Percentiles rank a stretch among this genome's conserved stretches.
These are phyloP conservation scores for Quercus agrifolia DNA, from an alignment of 306 rosid species.

Conservation along the genomic window DNA sequence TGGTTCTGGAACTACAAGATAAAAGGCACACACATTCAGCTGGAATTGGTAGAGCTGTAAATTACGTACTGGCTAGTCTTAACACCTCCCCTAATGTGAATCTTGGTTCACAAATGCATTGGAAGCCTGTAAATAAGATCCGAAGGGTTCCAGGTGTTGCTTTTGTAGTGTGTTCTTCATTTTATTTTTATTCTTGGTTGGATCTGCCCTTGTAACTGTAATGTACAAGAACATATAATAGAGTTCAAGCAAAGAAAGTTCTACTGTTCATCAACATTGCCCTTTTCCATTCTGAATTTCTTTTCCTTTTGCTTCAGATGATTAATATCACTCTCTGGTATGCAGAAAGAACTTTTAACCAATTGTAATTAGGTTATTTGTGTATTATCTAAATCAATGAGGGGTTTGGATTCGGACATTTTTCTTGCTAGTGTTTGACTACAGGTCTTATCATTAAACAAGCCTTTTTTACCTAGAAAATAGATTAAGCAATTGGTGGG, in stretches of 20 bases:
- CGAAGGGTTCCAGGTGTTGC: background rate
- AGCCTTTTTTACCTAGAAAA: background rate
- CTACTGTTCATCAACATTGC: conserved; percentile 9
- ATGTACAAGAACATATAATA: conserved; percentile 16
- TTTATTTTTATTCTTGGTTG: background rate
- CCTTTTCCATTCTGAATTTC: background rate
- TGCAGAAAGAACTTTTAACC: background rate
- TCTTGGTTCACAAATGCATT: conserved; percentile 63
- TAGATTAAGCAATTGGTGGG: background rate
- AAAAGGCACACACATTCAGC: conserved; percentile 57
- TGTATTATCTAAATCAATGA: background rate
- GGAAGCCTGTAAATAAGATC: conserved; percentile 18
- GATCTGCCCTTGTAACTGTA: conserved; percentile 25
- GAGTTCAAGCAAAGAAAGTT: conserved; percentile 22
- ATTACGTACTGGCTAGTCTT: conserved; percentile 2
- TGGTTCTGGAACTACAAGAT: conserved; percentile 85
- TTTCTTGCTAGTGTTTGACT: background rate
- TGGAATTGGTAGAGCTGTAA: conserved; percentile 60
- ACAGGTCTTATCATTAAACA: background rate
- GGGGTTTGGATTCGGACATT: background rate
- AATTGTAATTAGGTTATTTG: background rate
- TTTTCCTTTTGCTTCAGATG: background rate
- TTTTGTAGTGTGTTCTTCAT: background rate
- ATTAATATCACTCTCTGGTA: background rate
- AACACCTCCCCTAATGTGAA: conserved; percentile 57